These are phyloP conservation scores for Diaporthe citri DNA, from an alignment of 2,329 filamentous ascomycete genomes.

Conservation along the genomic window DNA sequence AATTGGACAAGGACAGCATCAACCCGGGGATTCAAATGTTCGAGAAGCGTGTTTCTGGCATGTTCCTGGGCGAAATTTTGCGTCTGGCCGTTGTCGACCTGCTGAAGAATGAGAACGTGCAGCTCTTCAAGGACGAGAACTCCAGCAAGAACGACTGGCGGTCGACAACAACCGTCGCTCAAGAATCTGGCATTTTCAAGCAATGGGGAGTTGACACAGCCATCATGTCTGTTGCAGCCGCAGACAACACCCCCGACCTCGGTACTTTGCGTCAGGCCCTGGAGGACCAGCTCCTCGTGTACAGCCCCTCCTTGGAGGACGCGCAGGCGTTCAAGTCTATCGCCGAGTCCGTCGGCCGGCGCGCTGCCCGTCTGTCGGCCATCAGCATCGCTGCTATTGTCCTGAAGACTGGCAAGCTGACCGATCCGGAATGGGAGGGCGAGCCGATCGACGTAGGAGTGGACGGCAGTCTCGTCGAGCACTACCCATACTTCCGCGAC, in stretches of 20 bases:
- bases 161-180: constrained; percentile 77
- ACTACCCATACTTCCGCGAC: constrained; percentile 92
- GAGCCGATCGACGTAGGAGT: constrained; percentile 90
- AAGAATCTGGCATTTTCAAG: constrained; percentile 76
- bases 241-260: constrained; percentile 80
- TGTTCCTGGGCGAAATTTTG: constrained; percentile 97
- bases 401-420: constrained; percentile 81
- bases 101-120: constrained; percentile 73
- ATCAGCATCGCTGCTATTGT: constrained; percentile 89
- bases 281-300: constrained; percentile 81
- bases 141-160: constrained; percentile 77
- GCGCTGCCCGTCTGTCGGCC: constrained; percentile 88
- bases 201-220: constrained; percentile 93
- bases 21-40: constrained; percentile 99
- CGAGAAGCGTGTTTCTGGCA: constrained; percentile 97
- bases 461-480: constrained; percentile 93
- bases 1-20: constrained; percentile 82
- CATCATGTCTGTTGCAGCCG: constrained; percentile 88
- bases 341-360: constrained; percentile 85
- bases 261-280: constrained; percentile 82
- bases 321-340: constrained; percentile 89
- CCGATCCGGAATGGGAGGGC: constrained; percentile 67
- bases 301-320: constrained; percentile 83
- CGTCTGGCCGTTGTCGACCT: constrained; percentile 81
- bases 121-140: constrained; percentile 82